Conservation (phyloP, 2,329 filamentous ascomycete species). For the Cytospora leucostoma region DNA sequence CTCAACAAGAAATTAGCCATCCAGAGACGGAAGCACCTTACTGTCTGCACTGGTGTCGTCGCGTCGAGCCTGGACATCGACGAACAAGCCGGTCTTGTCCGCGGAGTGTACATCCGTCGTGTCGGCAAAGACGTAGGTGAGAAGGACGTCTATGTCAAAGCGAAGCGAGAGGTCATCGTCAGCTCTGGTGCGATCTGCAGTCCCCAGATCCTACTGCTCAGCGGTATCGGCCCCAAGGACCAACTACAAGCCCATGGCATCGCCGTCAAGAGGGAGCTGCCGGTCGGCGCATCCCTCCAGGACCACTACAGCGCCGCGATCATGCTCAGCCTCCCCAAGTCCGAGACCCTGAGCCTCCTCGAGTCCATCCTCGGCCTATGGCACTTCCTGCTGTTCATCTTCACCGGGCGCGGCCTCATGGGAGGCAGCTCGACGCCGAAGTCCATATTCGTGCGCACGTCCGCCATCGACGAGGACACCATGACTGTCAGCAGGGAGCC, state of each 20-base stretch:
- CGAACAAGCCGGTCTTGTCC: constrained; percentile 28
- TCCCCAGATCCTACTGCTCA: constrained; percentile 37
- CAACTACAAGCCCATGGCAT: constrained; percentile 31
- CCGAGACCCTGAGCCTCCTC: background rate
- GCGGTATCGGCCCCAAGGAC: constrained; percentile 35
- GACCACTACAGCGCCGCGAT: constrained; percentile 32
- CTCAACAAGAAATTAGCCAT: constrained; percentile 31
- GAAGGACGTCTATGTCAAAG: constrained; percentile 30
- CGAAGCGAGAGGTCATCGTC: constrained; percentile 36
- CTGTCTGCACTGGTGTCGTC: constrained; percentile 35
- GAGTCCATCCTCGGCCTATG: constrained; percentile 29
- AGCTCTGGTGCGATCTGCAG: constrained; percentile 35
- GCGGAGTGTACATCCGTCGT: constrained; percentile 32
- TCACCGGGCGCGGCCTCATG: constrained; percentile 35
- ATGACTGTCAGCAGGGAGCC: constrained; percentile 29
- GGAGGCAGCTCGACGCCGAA: constrained; percentile 27
- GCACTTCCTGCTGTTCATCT: constrained; percentile 34
- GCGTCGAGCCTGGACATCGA: constrained; percentile 35
- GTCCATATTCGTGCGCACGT: constrained; percentile 33
- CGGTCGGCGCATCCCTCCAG: constrained; percentile 33
- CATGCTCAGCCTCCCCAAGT: constrained; percentile 6
- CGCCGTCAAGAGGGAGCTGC: constrained; percentile 31
- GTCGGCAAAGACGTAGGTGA: constrained; percentile 15
- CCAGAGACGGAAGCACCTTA: constrained; percentile 30
- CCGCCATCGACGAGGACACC: constrained; percentile 33